Conservation (phyloP, 441 rosid genomes). For the Gossypium schwendimanii region DNA sequence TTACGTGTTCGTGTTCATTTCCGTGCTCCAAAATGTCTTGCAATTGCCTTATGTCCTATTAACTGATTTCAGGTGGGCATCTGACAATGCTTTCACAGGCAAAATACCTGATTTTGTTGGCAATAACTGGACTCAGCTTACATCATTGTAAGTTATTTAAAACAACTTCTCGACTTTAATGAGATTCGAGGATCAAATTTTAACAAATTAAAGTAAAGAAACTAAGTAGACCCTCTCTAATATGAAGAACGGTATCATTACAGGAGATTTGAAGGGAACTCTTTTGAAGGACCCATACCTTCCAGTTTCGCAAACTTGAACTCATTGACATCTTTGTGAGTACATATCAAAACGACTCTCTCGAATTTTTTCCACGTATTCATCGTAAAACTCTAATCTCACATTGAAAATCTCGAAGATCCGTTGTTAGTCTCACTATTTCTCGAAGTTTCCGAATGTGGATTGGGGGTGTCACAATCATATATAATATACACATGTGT, state of each 20-base stretch:
- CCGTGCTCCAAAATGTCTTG: not conserved
- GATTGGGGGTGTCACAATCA: not conserved
- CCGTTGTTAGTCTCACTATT: no score
- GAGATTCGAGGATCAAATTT: no score
- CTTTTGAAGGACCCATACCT: conserved; percentile 60
- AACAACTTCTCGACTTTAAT: not conserved
- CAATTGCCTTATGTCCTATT: not conserved
- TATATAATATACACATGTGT: not conserved
- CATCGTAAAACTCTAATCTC: no score
- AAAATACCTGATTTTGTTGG: conserved; percentile 32
- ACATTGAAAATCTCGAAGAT: no score
- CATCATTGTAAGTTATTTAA: not conserved
- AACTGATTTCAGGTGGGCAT: conserved; percentile 47
- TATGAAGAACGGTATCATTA: no score
- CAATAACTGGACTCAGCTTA: conserved; percentile 24
- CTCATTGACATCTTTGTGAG: conserved; percentile 55
- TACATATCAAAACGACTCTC: not conserved
- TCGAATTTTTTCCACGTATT: no score
- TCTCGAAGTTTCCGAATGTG: not conserved
- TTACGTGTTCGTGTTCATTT: no score
- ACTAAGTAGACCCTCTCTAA: no score
- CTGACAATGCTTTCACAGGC: conserved; percentile 49
- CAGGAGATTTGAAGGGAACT: conserved; percentile 64
- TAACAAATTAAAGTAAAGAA: no score
- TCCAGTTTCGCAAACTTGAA: conserved; percentile 41